These are phyloP conservation scores for Xylariaceae sp. DNA, from an alignment of 2,329 filamentous ascomycete genomes.

Conservation along the genomic window DNA sequence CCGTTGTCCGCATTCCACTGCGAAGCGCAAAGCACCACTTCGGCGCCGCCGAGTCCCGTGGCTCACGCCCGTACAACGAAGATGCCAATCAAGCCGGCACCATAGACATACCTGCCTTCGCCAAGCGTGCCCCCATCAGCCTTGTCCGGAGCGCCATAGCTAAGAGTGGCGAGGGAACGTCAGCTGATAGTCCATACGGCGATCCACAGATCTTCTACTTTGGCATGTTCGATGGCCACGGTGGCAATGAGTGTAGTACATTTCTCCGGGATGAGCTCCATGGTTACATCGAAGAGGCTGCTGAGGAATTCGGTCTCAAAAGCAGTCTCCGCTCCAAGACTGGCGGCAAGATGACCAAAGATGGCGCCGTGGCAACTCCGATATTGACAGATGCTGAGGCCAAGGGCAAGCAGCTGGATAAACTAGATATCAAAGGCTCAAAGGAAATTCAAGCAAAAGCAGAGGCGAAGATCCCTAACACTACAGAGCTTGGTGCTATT, in stretches of 20 bases:
- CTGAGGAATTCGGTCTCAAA: constrained; percentile 68
- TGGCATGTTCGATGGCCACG: constrained; percentile 93
- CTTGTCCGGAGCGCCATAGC: constrained; percentile 42
- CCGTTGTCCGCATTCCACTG: constrained; percentile 90
- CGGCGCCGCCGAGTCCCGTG: constrained; percentile 72
- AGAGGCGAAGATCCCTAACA: constrained; percentile 34
- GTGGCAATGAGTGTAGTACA: constrained; percentile 80
- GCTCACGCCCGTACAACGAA: constrained; percentile 85
- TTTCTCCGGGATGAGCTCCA: constrained; percentile 84
- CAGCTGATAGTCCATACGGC: constrained; percentile 72
- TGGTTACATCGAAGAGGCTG: constrained; percentile 80
- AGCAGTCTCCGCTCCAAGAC: constrained; percentile 61
- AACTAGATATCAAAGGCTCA: constrained; percentile 47
- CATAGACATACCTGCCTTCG: constrained; percentile 88
- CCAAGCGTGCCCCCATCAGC: constrained; percentile 71
- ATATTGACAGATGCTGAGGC: constrained; percentile 24
- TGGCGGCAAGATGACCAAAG: constrained; percentile 11
- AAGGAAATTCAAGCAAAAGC: constrained; percentile 41
- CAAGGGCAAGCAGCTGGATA: constrained; percentile 35
- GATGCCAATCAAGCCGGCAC: constrained; percentile 93
- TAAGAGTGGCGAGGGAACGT: constrained; percentile 58
- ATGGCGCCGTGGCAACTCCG: constrained; percentile 10
- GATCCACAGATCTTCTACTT: constrained; percentile 98
- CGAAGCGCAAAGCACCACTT: constrained; percentile 95
- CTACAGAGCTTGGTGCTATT: constrained; percentile 30